Percentiles rank a stretch among this genome's conserved stretches.
These are phyloP conservation scores for Ascochyta viciae-villosae DNA, from an alignment of 2,329 filamentous ascomycete genomes.

Conservation along the genomic window DNA sequence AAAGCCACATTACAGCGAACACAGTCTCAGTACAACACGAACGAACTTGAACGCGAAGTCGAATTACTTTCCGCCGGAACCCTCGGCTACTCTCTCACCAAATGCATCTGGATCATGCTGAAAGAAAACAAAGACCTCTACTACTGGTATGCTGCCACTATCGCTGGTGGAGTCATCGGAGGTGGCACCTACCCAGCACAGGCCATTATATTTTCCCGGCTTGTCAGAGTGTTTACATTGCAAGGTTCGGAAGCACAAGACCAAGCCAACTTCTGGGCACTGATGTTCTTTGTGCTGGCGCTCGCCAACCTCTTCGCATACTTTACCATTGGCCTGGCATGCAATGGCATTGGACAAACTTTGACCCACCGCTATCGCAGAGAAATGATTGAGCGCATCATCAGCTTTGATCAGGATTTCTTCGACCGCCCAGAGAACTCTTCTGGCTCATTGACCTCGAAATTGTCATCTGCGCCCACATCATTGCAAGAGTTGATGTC, in stretches of 20 bases:
- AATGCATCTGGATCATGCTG: conserved; percentile 21
- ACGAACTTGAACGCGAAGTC: conserved; percentile 6
- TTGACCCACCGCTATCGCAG: conserved; percentile 14
- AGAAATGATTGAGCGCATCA: conserved; percentile 14
- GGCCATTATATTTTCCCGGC: conserved; percentile 24
- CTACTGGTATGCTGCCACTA: conserved; percentile 10
- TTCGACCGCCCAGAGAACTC: conserved; percentile 89
- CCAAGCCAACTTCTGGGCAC: conserved; percentile 30
- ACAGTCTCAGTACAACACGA: conserved; percentile 11
- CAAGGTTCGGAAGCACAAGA: conserved; percentile 18
- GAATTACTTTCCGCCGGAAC: conserved; percentile 20
- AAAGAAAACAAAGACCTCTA: conserved; percentile 19
- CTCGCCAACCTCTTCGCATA: conserved; percentile 26
- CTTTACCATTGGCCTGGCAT: conserved; percentile 61
- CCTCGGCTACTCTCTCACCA: conserved; percentile 15
- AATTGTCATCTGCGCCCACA: conserved; percentile 75
- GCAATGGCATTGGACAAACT: conserved; percentile 67
- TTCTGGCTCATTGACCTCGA: conserved; percentile 81
- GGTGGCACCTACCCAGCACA: conserved; percentile 15
- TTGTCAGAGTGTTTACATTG: conserved; percentile 26
- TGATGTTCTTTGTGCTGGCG: conserved; percentile 34
- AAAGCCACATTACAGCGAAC: conserved; percentile 16
- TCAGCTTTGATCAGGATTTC: conserved; percentile 59
- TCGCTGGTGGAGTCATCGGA: conserved; percentile 7
- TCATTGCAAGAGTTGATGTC: conserved; percentile 74